Evolutionary conservation across 352 stramenopile genomes (phyloP), one percentile per base, ranked within the genome.

Genomic region (Proteromonas lacertae): DNA sequence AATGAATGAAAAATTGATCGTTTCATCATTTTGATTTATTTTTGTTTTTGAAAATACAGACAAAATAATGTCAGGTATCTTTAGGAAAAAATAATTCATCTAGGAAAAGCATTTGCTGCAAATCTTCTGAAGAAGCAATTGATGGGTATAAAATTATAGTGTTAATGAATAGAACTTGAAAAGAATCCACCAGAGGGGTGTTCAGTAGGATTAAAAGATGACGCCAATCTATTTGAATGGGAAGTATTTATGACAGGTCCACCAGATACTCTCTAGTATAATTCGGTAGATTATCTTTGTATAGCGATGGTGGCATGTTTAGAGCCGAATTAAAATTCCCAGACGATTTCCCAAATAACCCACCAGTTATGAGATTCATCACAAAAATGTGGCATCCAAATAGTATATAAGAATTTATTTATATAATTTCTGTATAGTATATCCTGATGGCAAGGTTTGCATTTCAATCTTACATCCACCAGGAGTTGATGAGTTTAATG

Each of bases 381-480:
- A 92, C 78, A 23, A 75, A 93, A 52, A 96, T 98, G 74, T 98
- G 80, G 77, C 86, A 98, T 52, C 86, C 86, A 5, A 98, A 98
- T 47, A 68, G 72, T 86, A 34, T 10, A 18, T 9, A 24, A 12
- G 38, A 12, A 8, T 12, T 40, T 41, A 9, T 18, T 35, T 40
- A 38, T n/a, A n/a, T n/a, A n/a, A n/a, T n/a, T n/a, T n/a, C n/a
- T n/a, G 12, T 39, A 19, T 40, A 81, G 82, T 99, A 21, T 96
- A 96, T 57, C 48, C 70, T 33, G 86, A 93, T 48, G 87, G 86
- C 9, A 71, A 81, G 19, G 86, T 99, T 44, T 99, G 87, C 53
- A 96, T 97, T 44, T 96, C 83, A 23, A 99, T 99, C 55, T 58
- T 99, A 45, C 87, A 99, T 55, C 72, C 79, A 29, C 82, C 87